Base-by-base conservation (phyloP, 2,329 filamentous ascomycete genomes). In the Fusarium liriodendri region DNA sequence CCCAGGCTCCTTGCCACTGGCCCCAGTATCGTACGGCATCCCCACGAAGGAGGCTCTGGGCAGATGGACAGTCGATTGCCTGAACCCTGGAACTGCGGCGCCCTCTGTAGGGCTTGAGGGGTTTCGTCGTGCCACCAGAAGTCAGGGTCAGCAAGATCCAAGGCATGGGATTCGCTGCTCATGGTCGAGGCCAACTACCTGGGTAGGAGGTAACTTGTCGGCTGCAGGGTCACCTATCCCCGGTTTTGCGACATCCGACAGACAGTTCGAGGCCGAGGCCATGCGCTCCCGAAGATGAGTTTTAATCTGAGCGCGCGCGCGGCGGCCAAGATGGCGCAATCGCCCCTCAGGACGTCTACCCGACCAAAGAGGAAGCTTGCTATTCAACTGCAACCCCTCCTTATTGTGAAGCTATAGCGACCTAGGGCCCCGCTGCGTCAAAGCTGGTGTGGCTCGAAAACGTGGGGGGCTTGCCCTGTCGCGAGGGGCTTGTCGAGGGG, bases 351-450 rank as follows among this genome's bases (percentile, higher is more conserved):
- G 50, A 32, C 29, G n/a, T 40, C 47, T 40, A 59, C 32, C 42
- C 57, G 58, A 73, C 64, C 33, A 72, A 74, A 72, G 52, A 72
- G 67, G 68, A 74, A 74, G 32, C 62, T 54, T 64, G 35, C 42
- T 60, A 68, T 55, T 71, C 45, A 71, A 42, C 42, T 33, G 45
- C 37, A 45, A 72, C 58, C 58, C 58, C 58, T 71, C 62, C 42
- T 50, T 59, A 35, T 52, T 70, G 50, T 70, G 50, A 71, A 73
- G 60, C 50, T 71, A 69, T 63, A 27, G 65, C 62, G 62, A 37
- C 37, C 13, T 25, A 20, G 58, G 54, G 54, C 72, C 58, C 72
- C 62, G 58, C 72, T 62, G 35, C 64, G 50, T 59, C 52, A 42
- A 47, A 45, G 61, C 29, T 52, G 58, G 65, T 72, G 72, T 74